These are phyloP conservation scores for Elaeis oleifera DNA, from an alignment of 202 grass and related monocot genomes.

Conservation along the genomic window DNA sequence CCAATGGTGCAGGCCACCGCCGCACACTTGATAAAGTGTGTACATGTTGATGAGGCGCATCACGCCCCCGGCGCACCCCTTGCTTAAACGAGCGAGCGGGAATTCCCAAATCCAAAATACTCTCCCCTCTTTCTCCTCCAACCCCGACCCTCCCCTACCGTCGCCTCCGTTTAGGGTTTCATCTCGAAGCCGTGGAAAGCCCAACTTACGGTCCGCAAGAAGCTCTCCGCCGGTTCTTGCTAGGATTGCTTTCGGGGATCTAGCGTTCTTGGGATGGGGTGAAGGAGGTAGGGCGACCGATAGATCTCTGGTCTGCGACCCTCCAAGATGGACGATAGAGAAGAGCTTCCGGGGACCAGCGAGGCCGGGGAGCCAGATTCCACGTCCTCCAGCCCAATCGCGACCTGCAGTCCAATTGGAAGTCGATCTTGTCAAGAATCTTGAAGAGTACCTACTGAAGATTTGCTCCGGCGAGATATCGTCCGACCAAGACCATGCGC, in stretches of 20 bases:
- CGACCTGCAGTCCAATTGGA: constrained; percentile 83
- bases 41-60: too few species aligned
- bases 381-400: constrained; percentile 62
- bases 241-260: too few species aligned
- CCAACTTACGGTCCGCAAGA: too few species aligned
- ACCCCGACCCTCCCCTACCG: not conserved
- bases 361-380: constrained; percentile 33
- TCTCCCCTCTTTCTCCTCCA: not conserved
- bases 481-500: constrained; percentile 35
- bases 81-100: constrained; percentile 33
- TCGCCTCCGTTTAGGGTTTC: constrained; percentile 11
- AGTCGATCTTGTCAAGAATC: constrained; percentile 69
- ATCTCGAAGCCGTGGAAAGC: too few species aligned
- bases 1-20: not conserved
- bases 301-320: not conserved
- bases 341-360: constrained; percentile 10
- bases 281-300: constrained; percentile 24
- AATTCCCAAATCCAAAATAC: constrained; percentile 28
- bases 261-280: constrained; percentile 5
- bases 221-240: too few species aligned
- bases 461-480: constrained; percentile 72
- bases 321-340: constrained; percentile 19
- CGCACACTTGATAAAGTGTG: too few species aligned
- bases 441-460: constrained; percentile 86
- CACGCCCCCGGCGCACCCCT: too few species aligned